Evolutionary conservation across 306 rosid genomes (phyloP).

Genomic region (Cucurbita argyrosperma): DNA sequence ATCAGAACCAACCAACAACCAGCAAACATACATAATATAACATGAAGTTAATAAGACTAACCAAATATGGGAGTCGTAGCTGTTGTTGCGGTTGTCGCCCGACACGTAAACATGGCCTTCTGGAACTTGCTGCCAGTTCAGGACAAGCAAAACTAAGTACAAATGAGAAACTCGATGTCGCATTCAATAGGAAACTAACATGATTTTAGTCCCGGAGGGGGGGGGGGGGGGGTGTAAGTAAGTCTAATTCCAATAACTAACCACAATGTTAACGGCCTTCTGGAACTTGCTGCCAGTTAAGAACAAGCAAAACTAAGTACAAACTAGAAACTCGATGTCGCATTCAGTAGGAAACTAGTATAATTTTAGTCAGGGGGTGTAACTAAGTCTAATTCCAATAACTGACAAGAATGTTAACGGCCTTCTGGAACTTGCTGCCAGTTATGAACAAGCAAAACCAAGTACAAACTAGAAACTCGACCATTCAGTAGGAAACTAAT

Average conservation of each 20-base stretch:
- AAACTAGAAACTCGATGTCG: background rate
- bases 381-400: too few relatives aligned
- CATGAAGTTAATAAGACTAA: conserved; percentile 12
- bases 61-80: conserved; percentile 75
- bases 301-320: background rate
- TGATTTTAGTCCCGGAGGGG: background rate
- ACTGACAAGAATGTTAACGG: background rate
- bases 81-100: conserved; percentile 86
- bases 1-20: background rate
- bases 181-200: background rate
- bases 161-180: background rate
- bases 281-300: conserved; percentile 58
- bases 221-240: too few relatives aligned
- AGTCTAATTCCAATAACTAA: background rate
- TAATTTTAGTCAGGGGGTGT: background rate
- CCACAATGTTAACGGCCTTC: conserved; percentile 16
- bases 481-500: background rate
- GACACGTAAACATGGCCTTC: conserved; percentile 67
- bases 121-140: conserved; percentile 58
- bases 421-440: conserved; percentile 55
- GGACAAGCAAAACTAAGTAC: background rate
- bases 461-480: background rate
- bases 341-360: background rate
- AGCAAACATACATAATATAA: background rate
- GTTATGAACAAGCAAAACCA: background rate